Base-by-base conservation (phyloP, 352 stramenopile genomes). In the Pythium monospermum region DNA sequence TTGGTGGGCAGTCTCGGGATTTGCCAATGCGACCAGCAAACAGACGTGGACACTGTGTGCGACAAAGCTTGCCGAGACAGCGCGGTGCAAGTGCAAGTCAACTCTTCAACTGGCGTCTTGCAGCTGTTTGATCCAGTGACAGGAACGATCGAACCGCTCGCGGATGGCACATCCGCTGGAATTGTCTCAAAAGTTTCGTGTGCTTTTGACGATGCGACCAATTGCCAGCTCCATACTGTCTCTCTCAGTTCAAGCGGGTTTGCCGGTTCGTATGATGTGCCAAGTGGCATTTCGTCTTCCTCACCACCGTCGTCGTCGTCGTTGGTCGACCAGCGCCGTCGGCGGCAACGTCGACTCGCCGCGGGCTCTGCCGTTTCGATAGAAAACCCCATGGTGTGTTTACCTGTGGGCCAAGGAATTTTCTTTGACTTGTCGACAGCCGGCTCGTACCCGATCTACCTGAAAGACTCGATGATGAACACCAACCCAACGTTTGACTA, bases 381-480 rank as follows among this genome's bases (percentile, higher is more conserved):
- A 1, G 32, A 61, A 10, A 94, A 95, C 37, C 91, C 93, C 1
- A 91, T 98, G 61, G 56, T 95, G 2, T 97, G 88, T 46, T 64
- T 97, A 1, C 64, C 61, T 4, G 38, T 79, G 2, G 86, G 87
- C n/a, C 69, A 85, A 22, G 86, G 86, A 1, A 57, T 98, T 15
- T 45, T 96, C 2, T 98, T 97, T 53, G 85, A 97, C 57, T 69
- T 98, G 15, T 85, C 81, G 0, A 73, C 76, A 0, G 59, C 64
- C 2, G 65, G 59, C 15, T 83, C 73, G 16, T 98, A 96, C 49
- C 93, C 93, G 4, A 75, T 97, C 44, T 98, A 98, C 58, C 56
- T 95, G 22, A 97, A 97, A 58, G 88, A 98, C 58, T 97, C 89
- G 19, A 87, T 98, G 63, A 82, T 98, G 27, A 98, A 98, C 58